Evolutionary conservation across 1,284 basidiomycete genomes (phyloP), one percentile per base, ranked within the genome.

Genomic region (Violaceomyces palustris): DNA sequence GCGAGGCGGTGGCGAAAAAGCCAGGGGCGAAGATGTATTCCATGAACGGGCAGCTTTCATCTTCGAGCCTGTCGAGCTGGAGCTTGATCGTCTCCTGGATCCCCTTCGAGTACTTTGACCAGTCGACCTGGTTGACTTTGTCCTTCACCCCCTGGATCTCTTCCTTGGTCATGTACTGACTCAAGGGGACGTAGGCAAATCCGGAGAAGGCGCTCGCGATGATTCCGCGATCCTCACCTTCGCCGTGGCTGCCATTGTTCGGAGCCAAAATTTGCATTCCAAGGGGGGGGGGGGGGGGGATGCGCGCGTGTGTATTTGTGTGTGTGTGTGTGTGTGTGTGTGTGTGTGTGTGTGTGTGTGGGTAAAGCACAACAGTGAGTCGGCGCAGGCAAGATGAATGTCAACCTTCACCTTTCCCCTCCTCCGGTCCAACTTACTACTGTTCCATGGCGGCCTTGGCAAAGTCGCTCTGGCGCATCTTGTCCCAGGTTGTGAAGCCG

Each of bases 21-120:
- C 59, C 61, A 1, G 60, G 56, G 5, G 79, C 51, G 27, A 59
- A 62, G 35, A 66, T 63, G 39, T 26, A 50, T 45, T 62, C 52
- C 24, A 43, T 45, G 23, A 53, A 58, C 2, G 59, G 56, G 26
- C 53, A 56, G 19, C 55, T 36, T 9, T 59, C 49, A 24, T 63
- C 60, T 18, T 63, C 51, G 23, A 60, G 31, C 4, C 56, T 38
- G 3, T 45, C 57, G 3, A 56, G 45, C 26, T 59, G 56, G 51
- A 56, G 42, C 40, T 52, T 45, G 32, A 59, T 36, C 28, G 47
- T 51, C 48, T 63, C 58, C 26, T 52, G 50, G 6, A 60, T 49
- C n/a, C 51, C 56, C 17, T 47, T 36, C 4, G 56, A 60, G 39
- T 56, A 50, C 31, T 45, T 44, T 24, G 35, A 36, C 50, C 46